These are phyloP conservation scores for Candida rishiriensis DNA, from an alignment of 805 yeast genomes.

Conservation along the genomic window DNA sequence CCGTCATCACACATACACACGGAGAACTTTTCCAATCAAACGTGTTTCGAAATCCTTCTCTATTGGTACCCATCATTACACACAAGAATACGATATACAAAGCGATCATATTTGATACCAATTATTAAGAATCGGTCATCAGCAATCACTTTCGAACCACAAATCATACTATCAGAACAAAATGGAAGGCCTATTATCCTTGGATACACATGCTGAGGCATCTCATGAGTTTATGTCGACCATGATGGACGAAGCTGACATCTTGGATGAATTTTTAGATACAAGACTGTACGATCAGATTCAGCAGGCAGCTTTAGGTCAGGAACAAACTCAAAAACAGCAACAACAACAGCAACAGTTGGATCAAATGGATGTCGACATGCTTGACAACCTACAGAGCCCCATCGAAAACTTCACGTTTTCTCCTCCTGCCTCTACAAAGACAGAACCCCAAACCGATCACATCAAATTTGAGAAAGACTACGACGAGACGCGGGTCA, in stretches of 20 bases:
- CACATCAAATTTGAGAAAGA: neutral
- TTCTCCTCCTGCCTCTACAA: neutral
- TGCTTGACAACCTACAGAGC: neutral
- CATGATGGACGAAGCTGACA: constrained; percentile 36
- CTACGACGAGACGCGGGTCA: constrained; percentile 1
- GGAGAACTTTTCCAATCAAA: too few species aligned
- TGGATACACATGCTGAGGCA: constrained; percentile 15
- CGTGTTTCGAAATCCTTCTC: too few species aligned
- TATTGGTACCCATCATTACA: too few species aligned
- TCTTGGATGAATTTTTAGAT: constrained; percentile 54
- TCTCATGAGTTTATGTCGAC: constrained; percentile 10
- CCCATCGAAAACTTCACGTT: neutral
- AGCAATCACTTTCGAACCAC: too few species aligned
- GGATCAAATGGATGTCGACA: neutral
- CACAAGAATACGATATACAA: too few species aligned
- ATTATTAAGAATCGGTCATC: too few species aligned
- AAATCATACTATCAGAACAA: neutral
- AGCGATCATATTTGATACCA: too few species aligned
- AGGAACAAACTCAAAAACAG: constrained; percentile 2
- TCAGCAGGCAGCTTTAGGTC: constrained; percentile 1
- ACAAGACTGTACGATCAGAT: constrained; percentile 42
- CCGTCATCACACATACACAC: too few species aligned
- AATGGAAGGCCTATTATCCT: constrained; percentile 19
- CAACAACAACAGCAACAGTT: neutral
- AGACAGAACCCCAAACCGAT: constrained; percentile 9